Base-by-base conservation (phyloP, 805 yeast genomes). In the Starmerella stigmatis region DNA sequence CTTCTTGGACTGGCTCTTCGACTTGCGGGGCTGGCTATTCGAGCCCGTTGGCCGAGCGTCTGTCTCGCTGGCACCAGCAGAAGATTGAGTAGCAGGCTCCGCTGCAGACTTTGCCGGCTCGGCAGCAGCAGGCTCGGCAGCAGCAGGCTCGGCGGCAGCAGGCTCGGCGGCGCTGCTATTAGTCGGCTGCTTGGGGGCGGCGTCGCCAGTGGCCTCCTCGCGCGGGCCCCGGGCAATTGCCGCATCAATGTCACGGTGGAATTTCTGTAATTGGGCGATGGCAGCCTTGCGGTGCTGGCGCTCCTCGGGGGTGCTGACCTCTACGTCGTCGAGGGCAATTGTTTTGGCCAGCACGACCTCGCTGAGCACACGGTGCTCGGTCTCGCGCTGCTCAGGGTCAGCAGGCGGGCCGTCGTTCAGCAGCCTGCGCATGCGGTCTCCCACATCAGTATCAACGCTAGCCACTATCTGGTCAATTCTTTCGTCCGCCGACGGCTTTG, bases 331-430 rank as follows among this genome's bases (percentile, higher is more conserved):
- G 19, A 64, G 56, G 35, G 55, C 37, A 36, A 64, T 57, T 46
- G 60, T 61, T 44, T 56, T 57, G 42, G 63, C 66, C 17, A 64
- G 55, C 25, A 64, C 57, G 41, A 57, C 39, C 52, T 64, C 68
- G 20, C 57, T 48, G n/a, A 62, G 54, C 13, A 61, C 48, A 20
- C 60, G 55, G 51, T 62, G 60, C 50, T 56, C 60, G 29, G 60
- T 59, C 15, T 54, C 55, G 28, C 57, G 57, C 19, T 43, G 52
- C 20, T 44, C 53, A 5, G 52, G 49, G 21, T 51, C 55, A 1
- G 49, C 45, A 2, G 59, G 56, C 13, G 59, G 53, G 30, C 39
- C 39, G 4, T 19, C 15, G 10, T 50, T 51, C 11, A 59, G 40
- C 36, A 55, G 60, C 29, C 20, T 43, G 17, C 23, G 35, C 25